Base-by-base conservation (phyloP, 116 monocot genomes). In the Cymodocea nodosa region DNA sequence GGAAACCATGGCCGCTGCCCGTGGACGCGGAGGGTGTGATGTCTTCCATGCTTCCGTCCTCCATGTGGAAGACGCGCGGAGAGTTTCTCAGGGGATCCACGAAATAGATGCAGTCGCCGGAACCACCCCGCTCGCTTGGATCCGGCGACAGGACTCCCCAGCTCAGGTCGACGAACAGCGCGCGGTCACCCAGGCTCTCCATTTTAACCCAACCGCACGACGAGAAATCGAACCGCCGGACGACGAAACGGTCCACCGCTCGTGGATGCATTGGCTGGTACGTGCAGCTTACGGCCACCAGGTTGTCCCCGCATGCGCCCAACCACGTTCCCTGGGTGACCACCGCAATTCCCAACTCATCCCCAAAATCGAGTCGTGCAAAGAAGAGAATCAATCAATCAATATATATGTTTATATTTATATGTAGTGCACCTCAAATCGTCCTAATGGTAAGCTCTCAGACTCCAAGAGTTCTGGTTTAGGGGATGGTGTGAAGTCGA, bases 101-200 rank as follows among this genome's bases (percentile, higher is more conserved):
- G 71, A 71, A 62, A 6, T 71, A 71, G 35, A 71, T 18, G 49
- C 51, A 60, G 18, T 62, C 37, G 52, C 52, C 35, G 6, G 51
- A 62, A 4, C 71, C 52, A 24, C 70, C 60, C 70, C 70, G 50
- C 18, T 15, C 17, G 34, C 14, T 9, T 12, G 48, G 48, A n/a
- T 62, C 52, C 18, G 16, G 6, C 20, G 22, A 69, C n/a, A 62
- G 30, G 10, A 71, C 34, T 17, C 71, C 71, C 71, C 71, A 71
- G 18, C 71, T 71, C 9, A 52, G 44, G 30, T 71, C 71, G 4
- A 71, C 10, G 17, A 71, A 62, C 62, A 71, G 25, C n/a, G 62
- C 25, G 14, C 52, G 50, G 20, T 25, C 30, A 4, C 62, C 62
- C 35, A 71, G 50, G 34, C 19, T 23, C n/a, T 35, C 15, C 18